Conservation (phyloP, 2,329 filamentous ascomycete species). For the Stemphylium vesicarium region DNA sequence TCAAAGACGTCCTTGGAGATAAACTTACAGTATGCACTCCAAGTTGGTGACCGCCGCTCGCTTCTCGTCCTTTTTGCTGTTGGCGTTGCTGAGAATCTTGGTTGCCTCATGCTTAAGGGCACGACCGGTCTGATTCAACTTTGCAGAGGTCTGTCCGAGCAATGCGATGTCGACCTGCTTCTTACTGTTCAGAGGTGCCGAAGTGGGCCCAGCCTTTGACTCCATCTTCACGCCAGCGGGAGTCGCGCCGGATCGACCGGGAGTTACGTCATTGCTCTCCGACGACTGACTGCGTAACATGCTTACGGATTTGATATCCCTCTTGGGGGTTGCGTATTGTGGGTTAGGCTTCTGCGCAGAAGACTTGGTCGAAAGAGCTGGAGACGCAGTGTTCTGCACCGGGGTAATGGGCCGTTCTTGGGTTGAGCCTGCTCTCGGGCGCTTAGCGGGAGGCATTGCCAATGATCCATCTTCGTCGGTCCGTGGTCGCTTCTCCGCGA, state of each 20-base stretch:
- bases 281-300: constrained; percentile 47
- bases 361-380: constrained; percentile 37
- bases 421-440: constrained; percentile 36
- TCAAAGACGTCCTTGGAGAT: not conserved
- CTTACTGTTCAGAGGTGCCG: constrained; percentile 39
- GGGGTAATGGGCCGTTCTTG: constrained; percentile 45
- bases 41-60: constrained; percentile 51
- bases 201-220: constrained; percentile 34
- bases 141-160: constrained; percentile 49
- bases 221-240: constrained; percentile 35
- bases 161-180: constrained; percentile 44
- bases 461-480: constrained; percentile 36
- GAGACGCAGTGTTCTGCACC: constrained; percentile 36
- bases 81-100: constrained; percentile 40
- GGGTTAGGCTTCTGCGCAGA: constrained; percentile 39
- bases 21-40: constrained; percentile 53
- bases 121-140: constrained; percentile 51
- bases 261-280: constrained; percentile 45
- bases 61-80: constrained; percentile 43
- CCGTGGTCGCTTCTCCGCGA: constrained; percentile 46
- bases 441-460: constrained; percentile 38
- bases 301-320: constrained; percentile 40
- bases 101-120: constrained; percentile 55
- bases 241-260: constrained; percentile 42
- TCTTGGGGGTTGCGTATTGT: constrained; percentile 44